A percentile compares a stretch with the other conserved stretches of the same genome.
These are phyloP conservation scores for carrot (Daucus carota) DNA, from an alignment of 129 eudicot species.

Conservation along the genomic window DH1_v3.0 NC_030386.2:37987001-37987500, in stretches of 20 bases:
- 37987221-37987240: slow-evolving; percentile 98
- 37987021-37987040: slow-evolving; percentile 70
- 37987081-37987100: background rate
- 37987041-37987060: slow-evolving; percentile 94
- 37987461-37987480: slow-evolving; percentile 61
- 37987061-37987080: background rate
- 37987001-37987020: slow-evolving; percentile 56
- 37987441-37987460: slow-evolving; percentile 23
- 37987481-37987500: slow-evolving; percentile 91
- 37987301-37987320: slow-evolving; percentile 20
- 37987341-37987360: slow-evolving; percentile 13
- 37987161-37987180: slow-evolving; percentile 84
- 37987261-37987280: slow-evolving; percentile 26
- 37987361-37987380: background rate
- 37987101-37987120: background rate
- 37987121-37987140: background rate
- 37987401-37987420: slow-evolving; percentile 11
- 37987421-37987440: slow-evolving; percentile 6
- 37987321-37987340: slow-evolving; percentile 21
- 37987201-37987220: slow-evolving; percentile 74
- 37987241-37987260: slow-evolving; percentile 70
- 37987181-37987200: slow-evolving; percentile 83
- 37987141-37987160: slow-evolving; percentile 56
- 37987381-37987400: slow-evolving; percentile 4
- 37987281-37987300: slow-evolving; percentile 11